Conservation (phyloP, 1,284 basidiomycete species). For the Dichomitus squalens region DNA sequence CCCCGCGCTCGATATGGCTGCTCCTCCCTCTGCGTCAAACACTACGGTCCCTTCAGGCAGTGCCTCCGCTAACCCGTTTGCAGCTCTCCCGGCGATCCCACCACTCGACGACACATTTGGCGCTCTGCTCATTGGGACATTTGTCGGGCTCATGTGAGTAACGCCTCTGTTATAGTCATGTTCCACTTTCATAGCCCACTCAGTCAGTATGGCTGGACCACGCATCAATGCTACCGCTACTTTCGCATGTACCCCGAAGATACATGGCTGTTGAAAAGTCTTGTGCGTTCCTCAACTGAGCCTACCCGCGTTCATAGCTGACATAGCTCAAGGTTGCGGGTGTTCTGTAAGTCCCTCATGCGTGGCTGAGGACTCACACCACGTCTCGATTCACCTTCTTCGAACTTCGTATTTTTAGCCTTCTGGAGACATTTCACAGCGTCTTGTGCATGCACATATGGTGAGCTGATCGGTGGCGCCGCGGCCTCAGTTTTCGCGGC, state of each 20-base stretch:
- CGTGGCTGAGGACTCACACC: no score
- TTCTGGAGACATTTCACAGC: constrained; percentile 20
- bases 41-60: neutral
- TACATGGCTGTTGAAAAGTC: constrained; percentile 6
- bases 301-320: neutral
- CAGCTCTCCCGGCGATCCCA: constrained; percentile 2
- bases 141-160: constrained; percentile 18
- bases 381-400: neutral
- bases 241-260: constrained; percentile 14
- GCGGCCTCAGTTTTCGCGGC: neutral
- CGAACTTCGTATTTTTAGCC: neutral
- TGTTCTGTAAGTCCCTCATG: constrained; percentile 8
- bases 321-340: constrained; percentile 4
- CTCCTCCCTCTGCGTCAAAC: neutral
- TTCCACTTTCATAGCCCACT: neutral
- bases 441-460: constrained; percentile 17
- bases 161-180: neutral
- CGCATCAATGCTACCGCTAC: constrained; percentile 16
- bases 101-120: constrained; percentile 18
- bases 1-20: neutral
- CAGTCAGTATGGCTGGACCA: constrained; percentile 21
- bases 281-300: neutral
- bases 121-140: constrained; percentile 18
- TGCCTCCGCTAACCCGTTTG: neutral
- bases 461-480: constrained; percentile 2